Evolutionary conservation across 2,329 filamentous ascomycete genomes (phyloP), one percentile per base, ranked within the genome.

Genomic region (Pseudocercospora ulei): DNA sequence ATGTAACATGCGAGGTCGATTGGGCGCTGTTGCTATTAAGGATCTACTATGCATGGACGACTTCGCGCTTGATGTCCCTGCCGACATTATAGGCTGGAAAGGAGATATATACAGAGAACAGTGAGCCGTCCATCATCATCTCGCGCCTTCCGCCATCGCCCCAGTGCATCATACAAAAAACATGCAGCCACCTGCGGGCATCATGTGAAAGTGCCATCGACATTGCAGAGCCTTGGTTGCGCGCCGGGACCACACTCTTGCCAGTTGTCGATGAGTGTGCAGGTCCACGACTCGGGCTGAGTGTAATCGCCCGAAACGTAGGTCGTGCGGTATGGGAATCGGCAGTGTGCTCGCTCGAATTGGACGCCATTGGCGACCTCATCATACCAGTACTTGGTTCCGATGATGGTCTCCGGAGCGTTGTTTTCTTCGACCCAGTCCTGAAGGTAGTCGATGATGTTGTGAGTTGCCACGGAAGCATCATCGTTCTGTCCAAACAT

Each of bases 391-490:
- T 65, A 69, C 44, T 67, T 69, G 6, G 66, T 65, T 5, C 65
- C 67, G 8, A 59, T 56, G 23, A 60, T 40, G 7, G 55, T 53
- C n/a, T 56, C 46, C 1, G 58, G 58, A 1, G 56, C 57, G 16
- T 38, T 44, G 34, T 43, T 49, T 24, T 53, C 51, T 46, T 61
- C 58, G 9, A 60, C 57, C 58, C 58, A 61, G 30, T 55, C 51
- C 19, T 58, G 51, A 42, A 74, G 56, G 4, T 68, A 65, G 47
- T 65, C 58, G 28, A 75, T 58, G 8, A 69, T 65, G 49, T 72
- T 71, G 44, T 66, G 58, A 22, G 62, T 54, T 6, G 44, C 49
- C 8, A 41, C 34, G 16, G 47, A 40, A 5, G 54, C 54, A 13
- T 36, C 46, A 5, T 42, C 39, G 43, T 54, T 52, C 56, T 66